These are phyloP conservation scores for Penicillium concentricum DNA, from an alignment of 2,329 filamentous ascomycete genomes.

Conservation along the genomic window DNA sequence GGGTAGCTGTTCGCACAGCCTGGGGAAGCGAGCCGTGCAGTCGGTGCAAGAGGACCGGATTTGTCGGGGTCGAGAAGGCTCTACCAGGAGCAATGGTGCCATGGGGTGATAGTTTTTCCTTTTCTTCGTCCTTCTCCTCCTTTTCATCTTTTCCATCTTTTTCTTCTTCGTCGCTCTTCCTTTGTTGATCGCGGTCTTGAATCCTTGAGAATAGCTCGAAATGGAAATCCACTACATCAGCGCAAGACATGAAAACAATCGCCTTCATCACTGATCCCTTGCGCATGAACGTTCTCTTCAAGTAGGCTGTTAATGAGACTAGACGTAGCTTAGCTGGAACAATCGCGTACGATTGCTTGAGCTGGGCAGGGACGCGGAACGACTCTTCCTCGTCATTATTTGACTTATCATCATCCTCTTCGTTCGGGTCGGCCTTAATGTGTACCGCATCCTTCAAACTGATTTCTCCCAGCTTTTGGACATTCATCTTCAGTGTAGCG, in stretches of 20 bases:
- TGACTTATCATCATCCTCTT: slow-evolving; percentile 54
- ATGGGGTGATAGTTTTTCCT: slow-evolving; percentile 33
- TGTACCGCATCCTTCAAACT: slow-evolving; percentile 90
- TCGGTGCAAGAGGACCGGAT: slow-evolving; percentile 75
- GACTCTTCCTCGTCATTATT: slow-evolving; percentile 52
- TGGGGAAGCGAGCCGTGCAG: slow-evolving; percentile 93
- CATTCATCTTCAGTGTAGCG: slow-evolving; percentile 96
- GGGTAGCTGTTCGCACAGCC: slow-evolving; percentile 79
- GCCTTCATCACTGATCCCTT: slow-evolving; percentile 94
- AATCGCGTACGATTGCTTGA: slow-evolving; percentile 88
- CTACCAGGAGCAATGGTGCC: slow-evolving; percentile 59
- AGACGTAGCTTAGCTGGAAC: slow-evolving; percentile 86
- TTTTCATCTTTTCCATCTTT: slow-evolving; percentile 21
- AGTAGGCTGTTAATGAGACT: slow-evolving; percentile 78
- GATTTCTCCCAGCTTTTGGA: slow-evolving; percentile 89
- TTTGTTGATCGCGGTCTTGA: slow-evolving; percentile 22
- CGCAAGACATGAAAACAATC: slow-evolving; percentile 94
- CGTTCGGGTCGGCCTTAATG: slow-evolving; percentile 66
- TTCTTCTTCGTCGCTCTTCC: slow-evolving; percentile 25
- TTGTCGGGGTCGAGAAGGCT: slow-evolving; percentile 72
- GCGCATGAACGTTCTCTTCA: slow-evolving; percentile 84
- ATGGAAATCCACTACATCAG: slow-evolving; percentile 95
- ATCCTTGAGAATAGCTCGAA: slow-evolving; percentile 72
- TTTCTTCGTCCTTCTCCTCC: slow-evolving; percentile 23
- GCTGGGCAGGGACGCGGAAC: slow-evolving; percentile 83